Conservation (phyloP, 2,329 filamentous ascomycete species). For the Tolypocladium endophyticum region DNA sequence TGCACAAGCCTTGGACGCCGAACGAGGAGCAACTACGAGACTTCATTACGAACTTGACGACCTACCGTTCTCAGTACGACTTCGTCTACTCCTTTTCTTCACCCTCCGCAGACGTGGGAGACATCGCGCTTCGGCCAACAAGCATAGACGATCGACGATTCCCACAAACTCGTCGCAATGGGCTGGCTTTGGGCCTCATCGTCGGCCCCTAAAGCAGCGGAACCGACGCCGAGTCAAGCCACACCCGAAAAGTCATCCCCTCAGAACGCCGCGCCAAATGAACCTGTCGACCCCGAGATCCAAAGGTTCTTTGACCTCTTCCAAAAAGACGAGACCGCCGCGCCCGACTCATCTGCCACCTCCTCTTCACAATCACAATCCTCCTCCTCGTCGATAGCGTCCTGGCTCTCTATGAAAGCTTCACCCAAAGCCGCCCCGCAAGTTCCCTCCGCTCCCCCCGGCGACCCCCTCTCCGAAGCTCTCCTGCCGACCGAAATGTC, state of each 20-base stretch:
- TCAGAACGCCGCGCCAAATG: conserved; percentile 12
- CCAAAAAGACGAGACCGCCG: conserved; percentile 18
- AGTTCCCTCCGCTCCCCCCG: conserved; percentile 14
- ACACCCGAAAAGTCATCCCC: conserved; percentile 9
- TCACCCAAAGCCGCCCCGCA: conserved; percentile 11
- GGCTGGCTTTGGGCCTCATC: conserved; percentile 50
- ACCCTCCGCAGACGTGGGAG: not conserved
- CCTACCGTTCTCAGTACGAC: not conserved
- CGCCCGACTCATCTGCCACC: conserved; percentile 8
- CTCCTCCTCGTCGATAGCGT: conserved; percentile 18
- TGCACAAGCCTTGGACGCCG: not conserved
- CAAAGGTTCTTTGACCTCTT: conserved; percentile 42
- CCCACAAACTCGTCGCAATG: conserved; percentile 30
- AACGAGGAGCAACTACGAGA: not conserved
- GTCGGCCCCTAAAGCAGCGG: conserved; percentile 18
- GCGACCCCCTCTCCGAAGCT: conserved; percentile 48
- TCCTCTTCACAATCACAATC: conserved; percentile 16
- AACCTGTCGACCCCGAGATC: conserved; percentile 37
- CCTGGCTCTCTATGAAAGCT: conserved; percentile 24
- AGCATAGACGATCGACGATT: not conserved
- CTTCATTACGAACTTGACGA: not conserved
- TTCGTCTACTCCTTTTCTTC: not conserved
- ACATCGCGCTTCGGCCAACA: not conserved
- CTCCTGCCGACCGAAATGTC: conserved; percentile 75
- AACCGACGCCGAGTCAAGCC: conserved; percentile 12